Evolutionary conservation across 2,329 filamentous ascomycete species (phyloP).

Genomic region (Mycosphaerella sp.): DNA sequence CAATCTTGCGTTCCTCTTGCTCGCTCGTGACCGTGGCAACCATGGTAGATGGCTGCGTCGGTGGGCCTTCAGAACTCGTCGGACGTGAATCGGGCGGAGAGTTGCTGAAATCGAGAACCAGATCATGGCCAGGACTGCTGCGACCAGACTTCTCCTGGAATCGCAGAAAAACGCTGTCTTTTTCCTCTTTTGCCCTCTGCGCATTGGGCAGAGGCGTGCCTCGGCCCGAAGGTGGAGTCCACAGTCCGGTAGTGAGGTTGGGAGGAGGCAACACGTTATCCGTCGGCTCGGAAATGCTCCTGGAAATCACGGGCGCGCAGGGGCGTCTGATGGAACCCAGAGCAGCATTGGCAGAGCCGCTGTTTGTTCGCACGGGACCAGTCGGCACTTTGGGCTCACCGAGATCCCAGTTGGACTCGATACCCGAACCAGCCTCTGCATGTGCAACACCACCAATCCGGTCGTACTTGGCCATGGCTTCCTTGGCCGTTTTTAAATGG

Average conservation of each 20-base stretch:
- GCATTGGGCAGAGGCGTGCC: conserved; percentile 21
- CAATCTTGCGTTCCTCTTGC: conserved; percentile 5
- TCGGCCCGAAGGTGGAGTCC: conserved; percentile 32
- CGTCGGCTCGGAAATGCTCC: conserved; percentile 28
- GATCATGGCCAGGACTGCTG: conserved; percentile 22
- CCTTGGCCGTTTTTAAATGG: conserved; percentile 16
- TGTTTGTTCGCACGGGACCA: conserved; percentile 15
- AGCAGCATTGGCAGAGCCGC: conserved; percentile 18
- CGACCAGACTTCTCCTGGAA: conserved; percentile 12
- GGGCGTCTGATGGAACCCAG: conserved; percentile 23
- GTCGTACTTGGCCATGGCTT: conserved; percentile 19
- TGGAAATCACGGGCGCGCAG: conserved; percentile 11
- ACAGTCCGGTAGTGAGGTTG: conserved; percentile 31
- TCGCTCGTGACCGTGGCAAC: conserved; percentile 1
- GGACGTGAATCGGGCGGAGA: conserved; percentile 26
- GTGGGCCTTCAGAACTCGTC: neutral
- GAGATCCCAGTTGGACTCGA: conserved; percentile 17
- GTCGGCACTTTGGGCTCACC: conserved; percentile 23
- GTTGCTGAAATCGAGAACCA: conserved; percentile 33
- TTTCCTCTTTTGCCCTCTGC: conserved; percentile 21
- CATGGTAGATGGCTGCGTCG: neutral
- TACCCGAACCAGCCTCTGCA: conserved; percentile 15
- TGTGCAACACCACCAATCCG: conserved; percentile 13
- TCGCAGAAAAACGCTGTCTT: conserved; percentile 10
- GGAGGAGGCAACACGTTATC: conserved; percentile 31